Evolutionary conservation across 2,329 filamentous ascomycete species (phyloP), one percentile per base, ranked within the genome.

Genomic region (Pseudogymnoascus sp.): DNA sequence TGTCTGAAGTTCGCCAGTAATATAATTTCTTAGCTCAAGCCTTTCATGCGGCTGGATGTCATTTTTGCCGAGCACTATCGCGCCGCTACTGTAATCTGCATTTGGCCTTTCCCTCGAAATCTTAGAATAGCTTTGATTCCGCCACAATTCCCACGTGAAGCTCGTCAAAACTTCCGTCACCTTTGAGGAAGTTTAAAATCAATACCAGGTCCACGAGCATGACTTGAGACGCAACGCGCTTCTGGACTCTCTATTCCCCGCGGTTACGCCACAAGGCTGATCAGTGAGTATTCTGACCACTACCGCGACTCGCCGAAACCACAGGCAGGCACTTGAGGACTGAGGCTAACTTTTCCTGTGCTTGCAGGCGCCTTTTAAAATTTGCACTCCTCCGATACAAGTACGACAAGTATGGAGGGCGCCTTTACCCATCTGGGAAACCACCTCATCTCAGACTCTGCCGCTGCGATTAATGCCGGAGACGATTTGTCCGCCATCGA

Each of bases 351-450:
- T 33, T 62, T 63, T 24, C 7, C 24, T 21, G 15, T 58, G 39
- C 44, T 40, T 33, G 9, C 54, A 67, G 66, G 60, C 59, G 47
- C 61, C 61, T 17, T 37, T 35, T 21, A 36, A 37, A 36, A 17
- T 29, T 33, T 31, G 17, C 29, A 65, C 61, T 63, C 58, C 60
- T 39, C 13, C 40, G 36, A 17, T 24, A 63, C 57, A 61, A 66
- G 58, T 54, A 37, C 59, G 60, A 71, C 59, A 33, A 68, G 58
- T 68, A 93, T 94, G 90, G 90, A 94, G 79, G 89, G 88, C 73
- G 89, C 90, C 68, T 96, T 95, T 74, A 93, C 88, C 65, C 88
- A 94, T 76, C 84, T 93, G 71, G 89, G 88, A 70, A 96, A 94
- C 77, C 88, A 92, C 76, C 79, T 92, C 68, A 86, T 94, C 71